Conservation (phyloP, 2,329 filamentous ascomycete species). For the Chaetomiaceae sp. region DNA sequence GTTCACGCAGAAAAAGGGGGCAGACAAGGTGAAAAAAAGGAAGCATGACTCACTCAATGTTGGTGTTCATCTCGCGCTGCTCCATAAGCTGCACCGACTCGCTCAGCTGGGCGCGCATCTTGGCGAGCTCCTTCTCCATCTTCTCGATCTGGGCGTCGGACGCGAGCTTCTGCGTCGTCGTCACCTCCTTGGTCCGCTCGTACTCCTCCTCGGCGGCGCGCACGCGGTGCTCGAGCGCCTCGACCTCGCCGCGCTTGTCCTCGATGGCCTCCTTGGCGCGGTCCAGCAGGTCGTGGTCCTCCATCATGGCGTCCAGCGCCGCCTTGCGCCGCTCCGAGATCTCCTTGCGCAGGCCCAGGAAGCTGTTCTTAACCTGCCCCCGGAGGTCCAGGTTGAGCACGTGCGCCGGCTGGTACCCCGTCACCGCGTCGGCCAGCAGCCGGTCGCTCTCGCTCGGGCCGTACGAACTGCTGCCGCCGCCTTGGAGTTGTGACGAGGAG, state of each 20-base stretch:
- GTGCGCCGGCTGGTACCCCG: slow-evolving; percentile 84
- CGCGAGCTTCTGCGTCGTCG: slow-evolving; percentile 77
- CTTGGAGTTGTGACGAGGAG: slow-evolving; percentile 53
- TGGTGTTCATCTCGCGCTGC: slow-evolving; percentile 92
- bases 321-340: slow-evolving; percentile 81
- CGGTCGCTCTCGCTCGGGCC: slow-evolving; percentile 57
- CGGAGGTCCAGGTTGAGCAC: slow-evolving; percentile 85
- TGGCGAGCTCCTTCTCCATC: slow-evolving; percentile 96
- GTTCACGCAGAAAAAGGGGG: not conserved
- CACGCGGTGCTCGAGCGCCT: slow-evolving; percentile 82
- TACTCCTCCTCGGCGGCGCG: slow-evolving; percentile 88
- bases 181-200: slow-evolving; percentile 84
- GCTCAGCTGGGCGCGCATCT: slow-evolving; percentile 76
- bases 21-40: not conserved
- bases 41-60: slow-evolving; percentile 67
- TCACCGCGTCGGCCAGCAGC: slow-evolving; percentile 72
- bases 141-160: slow-evolving; percentile 94
- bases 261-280: slow-evolving; percentile 95
- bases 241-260: slow-evolving; percentile 88
- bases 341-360: slow-evolving; percentile 75
- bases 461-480: slow-evolving; percentile 27
- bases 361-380: slow-evolving; percentile 71
- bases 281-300: slow-evolving; percentile 87
- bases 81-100: slow-evolving; percentile 90
- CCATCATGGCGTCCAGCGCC: slow-evolving; percentile 85